Conservation (phyloP, 345 rosid genomes). For the Iberis pinnata region DNA sequence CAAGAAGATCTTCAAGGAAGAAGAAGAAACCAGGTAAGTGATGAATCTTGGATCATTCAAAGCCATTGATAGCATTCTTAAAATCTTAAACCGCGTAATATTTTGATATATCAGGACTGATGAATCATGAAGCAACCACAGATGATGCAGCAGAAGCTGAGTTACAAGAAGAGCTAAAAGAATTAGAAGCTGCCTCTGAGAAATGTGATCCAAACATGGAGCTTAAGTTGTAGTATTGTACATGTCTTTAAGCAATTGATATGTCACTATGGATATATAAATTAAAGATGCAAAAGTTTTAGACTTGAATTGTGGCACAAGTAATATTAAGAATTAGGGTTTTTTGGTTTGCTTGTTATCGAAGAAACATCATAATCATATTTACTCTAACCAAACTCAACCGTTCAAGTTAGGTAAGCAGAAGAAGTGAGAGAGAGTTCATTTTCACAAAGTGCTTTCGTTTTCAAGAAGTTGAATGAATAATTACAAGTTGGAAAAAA, state of each 20-base stretch:
- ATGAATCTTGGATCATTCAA: background rate
- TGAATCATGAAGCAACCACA: constrained; percentile 18
- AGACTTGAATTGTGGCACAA: background rate
- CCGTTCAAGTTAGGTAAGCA: too few relatives aligned
- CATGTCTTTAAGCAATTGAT: too few relatives aligned
- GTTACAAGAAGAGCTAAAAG: constrained; percentile 4
- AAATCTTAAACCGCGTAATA: background rate
- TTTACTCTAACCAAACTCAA: too few relatives aligned
- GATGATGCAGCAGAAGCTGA: constrained; percentile 7
- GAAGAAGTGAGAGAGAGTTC: too few relatives aligned
- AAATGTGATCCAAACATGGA: constrained; percentile 11
- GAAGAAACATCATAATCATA: background rate
- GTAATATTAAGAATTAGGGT: background rate
- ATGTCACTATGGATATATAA: too few relatives aligned
- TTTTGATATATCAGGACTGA: constrained; percentile 18
- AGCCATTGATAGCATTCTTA: background rate
- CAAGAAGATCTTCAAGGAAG: constrained; percentile 34
- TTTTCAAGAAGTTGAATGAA: too few relatives aligned
- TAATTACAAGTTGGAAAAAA: too few relatives aligned
- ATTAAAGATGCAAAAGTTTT: too few relatives aligned
- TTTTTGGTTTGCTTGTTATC: background rate
- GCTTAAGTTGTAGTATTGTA: constrained; percentile 5
- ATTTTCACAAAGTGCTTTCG: too few relatives aligned
- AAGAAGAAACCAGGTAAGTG: constrained; percentile 41
- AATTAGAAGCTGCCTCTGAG: constrained; percentile 6